Evolutionary conservation across 805 yeast species (phyloP).

Genomic region (Nakazawaea wickerhamii): DNA sequence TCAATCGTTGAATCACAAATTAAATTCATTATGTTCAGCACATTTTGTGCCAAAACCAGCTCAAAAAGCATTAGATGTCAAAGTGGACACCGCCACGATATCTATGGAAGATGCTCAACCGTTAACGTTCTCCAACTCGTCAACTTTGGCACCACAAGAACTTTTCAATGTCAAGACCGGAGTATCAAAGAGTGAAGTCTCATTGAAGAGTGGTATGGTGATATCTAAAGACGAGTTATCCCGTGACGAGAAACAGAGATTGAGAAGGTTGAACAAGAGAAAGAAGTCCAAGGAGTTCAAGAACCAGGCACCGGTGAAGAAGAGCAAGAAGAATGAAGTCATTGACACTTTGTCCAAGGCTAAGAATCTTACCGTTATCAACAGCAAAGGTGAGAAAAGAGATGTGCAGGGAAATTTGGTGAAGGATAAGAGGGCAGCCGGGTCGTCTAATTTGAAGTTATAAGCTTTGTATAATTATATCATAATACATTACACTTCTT

Average conservation of each 20-base stretch:
- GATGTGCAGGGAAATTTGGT: constrained; percentile 67
- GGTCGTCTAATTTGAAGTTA: constrained; percentile 9
- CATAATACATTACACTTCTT: too few species aligned
- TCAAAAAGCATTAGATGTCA: constrained; percentile 72
- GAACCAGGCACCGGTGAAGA: constrained; percentile 34
- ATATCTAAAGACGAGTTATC: constrained; percentile 77
- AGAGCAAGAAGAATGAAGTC: constrained; percentile 55
- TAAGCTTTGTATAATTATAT: not conserved
- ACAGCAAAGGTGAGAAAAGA: constrained; percentile 66
- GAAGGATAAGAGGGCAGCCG: constrained; percentile 29
- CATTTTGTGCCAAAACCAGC: constrained; percentile 91
- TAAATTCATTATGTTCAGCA: constrained; percentile 91
- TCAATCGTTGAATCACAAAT: constrained; percentile 55
- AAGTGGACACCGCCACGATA: constrained; percentile 76
- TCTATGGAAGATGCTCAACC: constrained; percentile 98
- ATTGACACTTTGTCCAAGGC: constrained; percentile 66
- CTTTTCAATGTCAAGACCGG: constrained; percentile 50
- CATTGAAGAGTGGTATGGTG: constrained; percentile 71
- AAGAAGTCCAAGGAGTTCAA: constrained; percentile 56
- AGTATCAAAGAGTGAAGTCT: constrained; percentile 51
- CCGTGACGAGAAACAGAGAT: constrained; percentile 79
- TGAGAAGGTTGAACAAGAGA: constrained; percentile 83
- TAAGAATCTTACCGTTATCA: constrained; percentile 74
- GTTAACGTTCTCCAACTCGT: constrained; percentile 63
- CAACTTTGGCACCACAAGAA: constrained; percentile 92